Evolutionary conservation across 495 filamentous ascomycete genomes (phyloP).

Genomic region (Lasiosphaeria hispida): DNA sequence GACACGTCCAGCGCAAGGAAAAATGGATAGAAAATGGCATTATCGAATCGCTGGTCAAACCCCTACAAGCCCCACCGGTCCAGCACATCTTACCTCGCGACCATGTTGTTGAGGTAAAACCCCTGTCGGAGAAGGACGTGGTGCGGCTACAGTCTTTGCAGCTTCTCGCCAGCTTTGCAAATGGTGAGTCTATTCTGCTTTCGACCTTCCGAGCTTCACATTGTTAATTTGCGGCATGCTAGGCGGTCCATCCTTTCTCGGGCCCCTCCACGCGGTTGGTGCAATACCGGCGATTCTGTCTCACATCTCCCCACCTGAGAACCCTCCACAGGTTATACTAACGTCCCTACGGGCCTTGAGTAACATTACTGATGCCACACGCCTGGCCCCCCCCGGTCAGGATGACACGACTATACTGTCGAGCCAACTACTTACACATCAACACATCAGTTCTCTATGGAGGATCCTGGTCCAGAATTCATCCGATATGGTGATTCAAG

Average conservation of each 20-base stretch:
- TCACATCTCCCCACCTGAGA: slow-evolving; percentile 62
- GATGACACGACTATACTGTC: slow-evolving; percentile 46
- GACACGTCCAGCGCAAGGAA: slow-evolving; percentile 85
- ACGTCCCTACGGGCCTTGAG: slow-evolving; percentile 73
- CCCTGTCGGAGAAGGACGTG: slow-evolving; percentile 55
- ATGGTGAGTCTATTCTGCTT: slow-evolving; percentile 55
- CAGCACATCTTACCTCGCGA: slow-evolving; percentile 22
- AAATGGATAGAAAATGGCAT: slow-evolving; percentile 67
- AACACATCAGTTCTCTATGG: slow-evolving; percentile 56
- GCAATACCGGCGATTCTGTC: slow-evolving; percentile 66
- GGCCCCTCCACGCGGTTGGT: slow-evolving; percentile 64
- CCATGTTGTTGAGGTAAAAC: slow-evolving; percentile 22
- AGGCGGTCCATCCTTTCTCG: slow-evolving; percentile 81
- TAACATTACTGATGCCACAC: slow-evolving; percentile 65
- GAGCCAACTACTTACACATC: slow-evolving; percentile 60
- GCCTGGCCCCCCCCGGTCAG: slow-evolving; percentile 35
- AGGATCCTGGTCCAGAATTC: slow-evolving; percentile 64
- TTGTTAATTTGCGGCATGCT: not conserved
- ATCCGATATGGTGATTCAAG: slow-evolving; percentile 46
- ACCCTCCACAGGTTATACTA: slow-evolving; percentile 62
- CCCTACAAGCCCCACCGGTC: slow-evolving; percentile 46
- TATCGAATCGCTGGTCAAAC: slow-evolving; percentile 61
- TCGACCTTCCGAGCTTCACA: not conserved
- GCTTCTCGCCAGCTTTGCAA: slow-evolving; percentile 76
- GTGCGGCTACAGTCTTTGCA: slow-evolving; percentile 76